phyloP scores from a whole-genome alignment of 2,329 filamentous ascomycete species.

The Phyllosticta ampelicida region DNA sequence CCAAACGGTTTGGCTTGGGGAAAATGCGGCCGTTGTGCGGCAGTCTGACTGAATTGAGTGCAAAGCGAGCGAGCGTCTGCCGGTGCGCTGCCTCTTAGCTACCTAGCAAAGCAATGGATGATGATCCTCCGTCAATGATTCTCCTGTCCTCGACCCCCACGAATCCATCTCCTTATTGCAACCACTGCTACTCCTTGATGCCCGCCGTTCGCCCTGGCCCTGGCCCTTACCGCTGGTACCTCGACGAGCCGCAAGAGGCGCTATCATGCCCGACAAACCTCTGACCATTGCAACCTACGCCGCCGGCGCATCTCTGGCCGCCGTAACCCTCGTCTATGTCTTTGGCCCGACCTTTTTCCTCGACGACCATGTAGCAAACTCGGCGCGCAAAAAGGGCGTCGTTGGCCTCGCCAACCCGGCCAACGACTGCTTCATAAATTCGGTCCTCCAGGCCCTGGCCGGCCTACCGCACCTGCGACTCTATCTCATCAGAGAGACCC shows the following conservation, averaged over 20 bases:
- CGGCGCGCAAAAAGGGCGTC: slow-evolving; percentile 68
- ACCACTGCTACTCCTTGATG: slow-evolving; percentile 4
- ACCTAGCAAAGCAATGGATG: background rate
- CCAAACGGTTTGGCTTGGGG: too few relatives aligned
- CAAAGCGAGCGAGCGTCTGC: too few relatives aligned
- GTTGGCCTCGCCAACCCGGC: slow-evolving; percentile 81
- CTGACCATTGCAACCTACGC: slow-evolving; percentile 84
- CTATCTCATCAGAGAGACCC: slow-evolving; percentile 85
- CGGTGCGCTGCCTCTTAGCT: background rate
- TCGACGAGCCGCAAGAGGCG: slow-evolving; percentile 1
- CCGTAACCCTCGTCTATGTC: slow-evolving; percentile 90
- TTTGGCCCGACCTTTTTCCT: slow-evolving; percentile 96
- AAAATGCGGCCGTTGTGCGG: too few relatives aligned
- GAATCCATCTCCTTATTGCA: background rate
- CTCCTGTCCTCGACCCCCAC: background rate
- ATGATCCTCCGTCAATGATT: background rate
- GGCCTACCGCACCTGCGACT: slow-evolving; percentile 79
- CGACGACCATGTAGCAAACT: slow-evolving; percentile 58
- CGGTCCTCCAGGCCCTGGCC: slow-evolving; percentile 83
- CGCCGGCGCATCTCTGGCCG: slow-evolving; percentile 87
- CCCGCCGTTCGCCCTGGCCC: slow-evolving; percentile 14
- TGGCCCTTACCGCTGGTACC: background rate
- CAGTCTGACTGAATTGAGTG: too few relatives aligned
- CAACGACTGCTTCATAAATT: slow-evolving; percentile 82
- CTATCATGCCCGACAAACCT: slow-evolving; percentile 66